Evolutionary conservation across 2,329 filamentous ascomycete genomes (phyloP).

Genomic region (Exophiala viscosa): DNA sequence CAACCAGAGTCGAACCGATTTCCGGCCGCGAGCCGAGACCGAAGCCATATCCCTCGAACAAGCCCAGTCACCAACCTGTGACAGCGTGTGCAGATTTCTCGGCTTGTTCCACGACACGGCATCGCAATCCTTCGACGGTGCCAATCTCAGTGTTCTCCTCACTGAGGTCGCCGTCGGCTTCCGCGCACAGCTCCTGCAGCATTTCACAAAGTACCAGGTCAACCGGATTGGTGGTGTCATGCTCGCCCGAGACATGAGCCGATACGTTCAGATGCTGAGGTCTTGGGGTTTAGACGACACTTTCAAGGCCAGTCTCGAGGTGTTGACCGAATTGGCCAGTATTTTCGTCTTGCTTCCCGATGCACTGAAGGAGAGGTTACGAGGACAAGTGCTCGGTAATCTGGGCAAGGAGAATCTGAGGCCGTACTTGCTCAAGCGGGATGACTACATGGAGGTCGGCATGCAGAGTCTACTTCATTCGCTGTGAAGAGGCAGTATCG

Average conservation of each 20-base stretch:
- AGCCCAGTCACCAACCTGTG: constrained; percentile 81
- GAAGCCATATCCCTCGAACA: constrained; percentile 60
- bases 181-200: constrained; percentile 75
- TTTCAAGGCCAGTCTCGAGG: constrained; percentile 69
- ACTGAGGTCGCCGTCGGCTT: constrained; percentile 79
- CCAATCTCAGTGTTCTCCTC: constrained; percentile 77
- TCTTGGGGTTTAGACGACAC: constrained; percentile 73
- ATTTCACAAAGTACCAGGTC: constrained; percentile 91
- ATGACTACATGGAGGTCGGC: constrained; percentile 75
- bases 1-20: constrained; percentile 83
- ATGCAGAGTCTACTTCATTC: constrained; percentile 77
- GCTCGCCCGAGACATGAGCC: constrained; percentile 92
- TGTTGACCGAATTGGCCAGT: constrained; percentile 88
- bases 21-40: constrained; percentile 78
- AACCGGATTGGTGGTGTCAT: constrained; percentile 91
- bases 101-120: constrained; percentile 61
- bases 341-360: constrained; percentile 89
- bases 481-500: constrained; percentile 40
- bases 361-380: constrained; percentile 63
- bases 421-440: constrained; percentile 77
- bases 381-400: constrained; percentile 36
- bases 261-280: constrained; percentile 81
- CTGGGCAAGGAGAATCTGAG: constrained; percentile 65
- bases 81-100: constrained; percentile 76
- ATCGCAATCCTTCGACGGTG: constrained; percentile 69